phyloP scores from a whole-genome alignment of 2,329 filamentous ascomycete genomes.

The Calycina herbarum region DNA sequence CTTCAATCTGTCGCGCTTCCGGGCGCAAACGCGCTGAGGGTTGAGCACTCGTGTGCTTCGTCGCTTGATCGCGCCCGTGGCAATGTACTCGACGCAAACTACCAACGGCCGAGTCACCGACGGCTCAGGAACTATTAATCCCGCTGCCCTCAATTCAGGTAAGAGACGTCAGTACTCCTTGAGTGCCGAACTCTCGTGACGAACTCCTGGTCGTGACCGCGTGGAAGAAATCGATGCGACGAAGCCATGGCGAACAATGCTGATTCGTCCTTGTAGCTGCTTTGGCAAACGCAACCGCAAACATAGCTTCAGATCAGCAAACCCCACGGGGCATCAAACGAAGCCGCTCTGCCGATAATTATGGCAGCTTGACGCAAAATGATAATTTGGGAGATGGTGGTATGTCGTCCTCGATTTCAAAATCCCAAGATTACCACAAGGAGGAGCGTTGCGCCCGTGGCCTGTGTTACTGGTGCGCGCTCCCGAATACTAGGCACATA shows the following conservation, averaged over 20 bases:
- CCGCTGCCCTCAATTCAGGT: slow-evolving; percentile 83
- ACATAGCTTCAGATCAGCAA: slow-evolving; percentile 52
- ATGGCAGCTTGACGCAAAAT: slow-evolving; percentile 54
- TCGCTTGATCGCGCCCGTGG: slow-evolving; percentile 43
- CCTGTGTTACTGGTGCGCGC: slow-evolving; percentile 33
- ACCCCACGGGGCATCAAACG: slow-evolving; percentile 73
- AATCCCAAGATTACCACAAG: slow-evolving; percentile 15
- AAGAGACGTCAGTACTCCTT: slow-evolving; percentile 38
- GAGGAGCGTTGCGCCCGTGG: slow-evolving; percentile 24
- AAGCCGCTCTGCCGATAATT: slow-evolving; percentile 66
- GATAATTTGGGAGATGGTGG: slow-evolving; percentile 69
- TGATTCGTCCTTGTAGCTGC: slow-evolving; percentile 31
- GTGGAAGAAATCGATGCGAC: slow-evolving; percentile 3
- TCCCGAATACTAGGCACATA: slow-evolving; percentile 19
- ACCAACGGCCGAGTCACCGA: slow-evolving; percentile 64
- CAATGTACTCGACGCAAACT: slow-evolving; percentile 60
- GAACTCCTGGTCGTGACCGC: slow-evolving; percentile 18
- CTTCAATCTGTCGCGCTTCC: slow-evolving; percentile 21
- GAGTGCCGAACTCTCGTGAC: background rate
- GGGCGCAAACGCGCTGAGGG: slow-evolving; percentile 31
- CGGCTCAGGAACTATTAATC: slow-evolving; percentile 88
- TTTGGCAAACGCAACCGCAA: slow-evolving; percentile 38
- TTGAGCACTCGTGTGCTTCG: slow-evolving; percentile 22
- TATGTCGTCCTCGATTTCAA: slow-evolving; percentile 52
- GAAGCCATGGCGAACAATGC: slow-evolving; percentile 14